Base-by-base conservation (phyloP, 225 moss, liverwort and hornwort genomes). In the Pseudisothecium myosuroides region DNA sequence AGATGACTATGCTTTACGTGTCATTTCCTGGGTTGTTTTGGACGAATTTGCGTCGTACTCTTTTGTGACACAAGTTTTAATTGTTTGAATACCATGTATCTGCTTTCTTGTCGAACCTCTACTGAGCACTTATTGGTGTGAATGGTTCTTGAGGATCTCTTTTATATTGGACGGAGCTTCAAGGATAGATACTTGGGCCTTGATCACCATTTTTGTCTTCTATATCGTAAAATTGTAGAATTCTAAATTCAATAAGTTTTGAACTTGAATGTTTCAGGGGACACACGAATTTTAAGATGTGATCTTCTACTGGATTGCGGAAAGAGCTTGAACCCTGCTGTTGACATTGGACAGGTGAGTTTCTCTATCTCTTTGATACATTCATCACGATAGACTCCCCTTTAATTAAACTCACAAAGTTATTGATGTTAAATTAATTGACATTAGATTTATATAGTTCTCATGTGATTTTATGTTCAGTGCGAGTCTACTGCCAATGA, bases 321-420 rank as follows among this genome's bases (percentile, higher is more conserved):
- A 87, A 98, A 96, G 92, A 98, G 98, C 89, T 90, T 98, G 85
- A 98, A 96, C 82, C 98, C 98, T 84, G 96, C 96, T 55, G 47
- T 96, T 55, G 98, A 98, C 74, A 94, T 98, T 72, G 98, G 98
- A 62, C 97, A 98, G 94, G 97, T 96, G 65, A 80, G 76, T 47
- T 77, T 77, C 64, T 84, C 14, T 37, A 62, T 62, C 45, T 50
- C 64, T 85, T 85, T 74, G 60, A 59, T 37, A 31, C 49, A 31
- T 61, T 36, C 61, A 34, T 36, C 45, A 61, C 26, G 13, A 37
- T 26, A 36, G 17, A 36, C 22, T 64, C 65, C 5, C 27, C 23
- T 36, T 64, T 47, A 32, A 59, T 41, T 59, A 26, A 37, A 83
- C 45, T 50, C 50, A 17, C 34, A 43, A 43, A 45, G 72, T 34